Conservation (phyloP, 2,329 filamentous ascomycete species). For the Thermothelomyces thermophilus region DNA sequence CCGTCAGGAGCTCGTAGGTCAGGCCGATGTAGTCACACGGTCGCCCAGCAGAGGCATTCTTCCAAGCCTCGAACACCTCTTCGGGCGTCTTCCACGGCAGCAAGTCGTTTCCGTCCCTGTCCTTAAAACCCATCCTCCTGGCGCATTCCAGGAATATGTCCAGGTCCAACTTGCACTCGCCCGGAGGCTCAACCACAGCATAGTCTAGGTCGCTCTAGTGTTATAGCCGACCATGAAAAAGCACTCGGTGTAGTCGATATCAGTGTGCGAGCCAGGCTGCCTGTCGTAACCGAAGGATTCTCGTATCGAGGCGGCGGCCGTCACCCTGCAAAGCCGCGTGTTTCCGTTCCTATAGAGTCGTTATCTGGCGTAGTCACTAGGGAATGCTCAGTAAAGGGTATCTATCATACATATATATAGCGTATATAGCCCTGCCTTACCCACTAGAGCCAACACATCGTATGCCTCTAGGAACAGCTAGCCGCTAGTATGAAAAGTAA, state of each 20-base stretch:
- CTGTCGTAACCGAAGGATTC: constrained; percentile 34
- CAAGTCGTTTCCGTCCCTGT: constrained; percentile 30
- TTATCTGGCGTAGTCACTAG: not conserved
- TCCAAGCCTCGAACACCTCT: constrained; percentile 34
- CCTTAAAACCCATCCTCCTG: constrained; percentile 30
- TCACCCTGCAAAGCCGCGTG: constrained; percentile 34
- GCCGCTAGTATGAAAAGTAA: constrained; percentile 34
- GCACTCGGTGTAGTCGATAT: constrained; percentile 33
- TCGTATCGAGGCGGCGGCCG: constrained; percentile 33
- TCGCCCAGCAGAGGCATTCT: constrained; percentile 29
- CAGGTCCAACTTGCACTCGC: constrained; percentile 31
- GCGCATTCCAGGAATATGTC: constrained; percentile 33
- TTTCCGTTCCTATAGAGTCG: constrained; percentile 31
- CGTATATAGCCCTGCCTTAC: constrained; percentile 33
- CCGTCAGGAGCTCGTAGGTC: constrained; percentile 31
- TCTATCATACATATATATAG: constrained; percentile 33
- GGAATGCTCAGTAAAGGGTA: not conserved
- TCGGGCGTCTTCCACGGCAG: constrained; percentile 28
- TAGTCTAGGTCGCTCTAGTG: constrained; percentile 32
- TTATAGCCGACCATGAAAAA: constrained; percentile 35
- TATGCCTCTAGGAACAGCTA: constrained; percentile 36
- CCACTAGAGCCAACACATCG: constrained; percentile 33
- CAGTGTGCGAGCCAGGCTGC: constrained; percentile 32
- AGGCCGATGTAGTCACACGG: constrained; percentile 32
- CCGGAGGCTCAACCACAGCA: constrained; percentile 35